phyloP scores from a whole-genome alignment of 495 filamentous ascomycete species.

The Hypoxylon cercidicola region DNA sequence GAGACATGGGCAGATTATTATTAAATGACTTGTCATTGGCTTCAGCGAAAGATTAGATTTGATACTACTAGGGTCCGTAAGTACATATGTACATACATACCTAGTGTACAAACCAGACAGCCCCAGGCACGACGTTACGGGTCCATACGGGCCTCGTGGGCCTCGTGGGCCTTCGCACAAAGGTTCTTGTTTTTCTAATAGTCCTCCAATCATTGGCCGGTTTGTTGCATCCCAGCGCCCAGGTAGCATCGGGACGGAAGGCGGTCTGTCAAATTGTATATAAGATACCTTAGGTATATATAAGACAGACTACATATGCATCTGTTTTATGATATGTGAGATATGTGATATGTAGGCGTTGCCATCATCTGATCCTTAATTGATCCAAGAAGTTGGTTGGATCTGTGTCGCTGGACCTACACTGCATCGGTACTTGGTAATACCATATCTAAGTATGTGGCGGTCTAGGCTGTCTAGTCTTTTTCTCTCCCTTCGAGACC shows the following conservation, averaged over 20 bases:
- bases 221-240: too few relatives aligned
- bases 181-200: too few relatives aligned
- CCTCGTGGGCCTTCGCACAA: neutral
- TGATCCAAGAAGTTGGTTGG: conserved; percentile 18
- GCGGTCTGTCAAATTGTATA: too few relatives aligned
- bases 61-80: conserved; percentile 26
- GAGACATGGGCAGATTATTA: conserved; percentile 40
- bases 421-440: conserved; percentile 9
- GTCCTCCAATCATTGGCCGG: too few relatives aligned
- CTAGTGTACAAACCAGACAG: too few relatives aligned
- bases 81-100: conserved; percentile 11
- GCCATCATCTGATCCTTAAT: conserved; percentile 9
- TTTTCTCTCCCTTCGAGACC: conserved; percentile 10
- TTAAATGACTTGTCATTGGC: conserved; percentile 35
- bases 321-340: too few relatives aligned
- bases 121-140: too few relatives aligned
- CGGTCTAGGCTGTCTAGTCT: conserved; percentile 21
- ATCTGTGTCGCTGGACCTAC: conserved; percentile 10
- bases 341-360: conserved; percentile 18
- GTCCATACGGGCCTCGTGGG: too few relatives aligned
- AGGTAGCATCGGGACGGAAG: too few relatives aligned
- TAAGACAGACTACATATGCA: too few relatives aligned
- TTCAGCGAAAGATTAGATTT: conserved; percentile 31
- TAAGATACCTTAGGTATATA: too few relatives aligned
- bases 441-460: conserved; percentile 1